Base-by-base conservation (phyloP, 1,284 basidiomycete genomes). In the Megacollybia platyphylla region DNA sequence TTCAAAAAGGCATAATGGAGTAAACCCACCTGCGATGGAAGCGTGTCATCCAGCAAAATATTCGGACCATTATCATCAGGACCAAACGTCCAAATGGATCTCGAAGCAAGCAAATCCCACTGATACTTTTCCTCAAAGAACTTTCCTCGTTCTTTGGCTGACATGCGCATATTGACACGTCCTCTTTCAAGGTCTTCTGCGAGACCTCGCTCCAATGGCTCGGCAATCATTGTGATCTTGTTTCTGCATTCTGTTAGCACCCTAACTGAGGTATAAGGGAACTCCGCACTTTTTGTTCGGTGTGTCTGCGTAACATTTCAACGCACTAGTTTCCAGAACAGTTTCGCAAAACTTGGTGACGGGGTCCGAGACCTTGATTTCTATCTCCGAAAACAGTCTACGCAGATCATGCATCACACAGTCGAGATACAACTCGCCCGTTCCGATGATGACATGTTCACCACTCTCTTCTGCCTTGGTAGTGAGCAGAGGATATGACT, bases 61-160 rank as follows among this genome's bases (percentile, higher is more conserved):
- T 99, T 99, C 2, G 96, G 79, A 0, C 92, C 91, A 51, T 82
- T 85, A 41, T 94, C 91, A 50, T 97, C 92, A 4, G 96, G 94
- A 17, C 96, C 96, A 63, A 98, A 99, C n/a, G 93, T 91, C 96
- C 96, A 99, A 64, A 99, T 94, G 55, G 93, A 97, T 46, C 96
- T 76, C 38, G 91, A 93, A 2, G 96, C 94, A 48, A 99, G 74
- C 55, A 97, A 61, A 66, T 99, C 96, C 96, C 96, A 99, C 46
- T 94, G 87, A 61, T 97, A 97, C 59, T 91, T 93, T 56, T 88
- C 82, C 62, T 96, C 81, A 62, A 97, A 96, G 67, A 92, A 90
- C 46, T 81, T 85, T 30, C 92, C 93, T 38, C 93, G 72, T 55
- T 96, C 89, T 63, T 96, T 96, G 35, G 87, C 75, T 2, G 87